phyloP scores from a whole-genome alignment of 2,329 filamentous ascomycete species.

The Arthrobotrys musiformis region DNA sequence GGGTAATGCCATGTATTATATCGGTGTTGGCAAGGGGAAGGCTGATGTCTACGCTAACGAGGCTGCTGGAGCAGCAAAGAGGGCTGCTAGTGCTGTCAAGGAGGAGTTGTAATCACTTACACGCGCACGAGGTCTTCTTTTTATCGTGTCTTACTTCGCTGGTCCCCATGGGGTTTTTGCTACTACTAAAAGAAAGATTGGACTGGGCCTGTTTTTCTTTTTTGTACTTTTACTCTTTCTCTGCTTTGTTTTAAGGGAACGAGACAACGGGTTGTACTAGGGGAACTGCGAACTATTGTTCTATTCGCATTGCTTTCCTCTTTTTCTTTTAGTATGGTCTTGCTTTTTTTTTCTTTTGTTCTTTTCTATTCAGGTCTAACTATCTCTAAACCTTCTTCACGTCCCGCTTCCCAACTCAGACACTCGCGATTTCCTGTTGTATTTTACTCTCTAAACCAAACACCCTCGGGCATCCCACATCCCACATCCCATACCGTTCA shows the following conservation, averaged over 20 bases:
- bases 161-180: not conserved
- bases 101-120: slow-evolving; percentile 40
- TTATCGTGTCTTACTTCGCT: not conserved
- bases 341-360: not conserved
- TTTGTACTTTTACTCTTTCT: slow-evolving; percentile 10
- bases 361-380: not conserved
- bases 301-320: not conserved
- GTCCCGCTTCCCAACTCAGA: slow-evolving; percentile 6
- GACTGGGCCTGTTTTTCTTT: not conserved
- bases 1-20: slow-evolving; percentile 41
- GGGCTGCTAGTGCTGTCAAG: slow-evolving; percentile 18
- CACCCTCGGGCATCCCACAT: too few species aligned
- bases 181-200: not conserved
- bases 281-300: not conserved
- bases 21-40: slow-evolving; percentile 48
- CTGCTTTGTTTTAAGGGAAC: not conserved
- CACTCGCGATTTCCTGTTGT: slow-evolving; percentile 15
- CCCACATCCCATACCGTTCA: too few species aligned
- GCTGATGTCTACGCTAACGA: slow-evolving; percentile 35
- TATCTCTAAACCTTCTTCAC: not conserved
- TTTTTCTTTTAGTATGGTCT: not conserved
- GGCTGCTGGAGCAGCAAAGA: slow-evolving; percentile 30
- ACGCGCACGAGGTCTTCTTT: not conserved
- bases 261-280: slow-evolving; percentile 1
- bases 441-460: slow-evolving; percentile 17